A percentile compares a stretch with the other conserved stretches of the same genome.
Evolutionary conservation across 768 basidiomycete species (phyloP).

Genomic region (Solioccasus polychromus): DNA sequence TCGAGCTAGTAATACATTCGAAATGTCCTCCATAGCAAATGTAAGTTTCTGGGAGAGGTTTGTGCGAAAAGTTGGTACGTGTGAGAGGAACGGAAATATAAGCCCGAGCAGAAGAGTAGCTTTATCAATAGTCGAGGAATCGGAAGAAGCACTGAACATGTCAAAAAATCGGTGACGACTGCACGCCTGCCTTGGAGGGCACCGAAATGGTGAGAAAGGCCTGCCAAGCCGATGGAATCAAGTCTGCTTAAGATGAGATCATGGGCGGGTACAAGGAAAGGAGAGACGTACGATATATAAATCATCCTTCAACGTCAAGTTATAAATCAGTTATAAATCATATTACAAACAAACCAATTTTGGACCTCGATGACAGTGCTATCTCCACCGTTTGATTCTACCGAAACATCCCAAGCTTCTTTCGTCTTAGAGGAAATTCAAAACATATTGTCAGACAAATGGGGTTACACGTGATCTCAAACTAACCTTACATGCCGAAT

Average conservation of each 20-base stretch:
- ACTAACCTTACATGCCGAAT: constrained; percentile 38
- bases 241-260: constrained; percentile 25
- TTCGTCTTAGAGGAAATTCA: too few relatives aligned
- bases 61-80: neutral
- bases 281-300: constrained; percentile 35
- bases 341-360: constrained; percentile 33
- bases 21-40: neutral
- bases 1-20: neutral
- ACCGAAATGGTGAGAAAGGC: constrained; percentile 45
- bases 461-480: too few relatives aligned
- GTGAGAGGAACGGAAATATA: neutral
- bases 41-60: neutral
- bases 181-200: constrained; percentile 47
- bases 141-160: constrained; percentile 25
- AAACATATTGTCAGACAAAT: too few relatives aligned
- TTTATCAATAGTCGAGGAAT: neutral
- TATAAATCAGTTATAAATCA: neutral
- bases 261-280: neutral
- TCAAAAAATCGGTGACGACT: constrained; percentile 41
- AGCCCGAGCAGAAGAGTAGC: neutral
- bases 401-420: constrained; percentile 29
- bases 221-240: constrained; percentile 43
- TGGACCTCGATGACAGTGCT: constrained; percentile 46
- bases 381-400: constrained; percentile 20
- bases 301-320: constrained; percentile 38